Conservation (phyloP, 2,329 filamentous ascomycete species). For the Fusarium piperis region DNA sequence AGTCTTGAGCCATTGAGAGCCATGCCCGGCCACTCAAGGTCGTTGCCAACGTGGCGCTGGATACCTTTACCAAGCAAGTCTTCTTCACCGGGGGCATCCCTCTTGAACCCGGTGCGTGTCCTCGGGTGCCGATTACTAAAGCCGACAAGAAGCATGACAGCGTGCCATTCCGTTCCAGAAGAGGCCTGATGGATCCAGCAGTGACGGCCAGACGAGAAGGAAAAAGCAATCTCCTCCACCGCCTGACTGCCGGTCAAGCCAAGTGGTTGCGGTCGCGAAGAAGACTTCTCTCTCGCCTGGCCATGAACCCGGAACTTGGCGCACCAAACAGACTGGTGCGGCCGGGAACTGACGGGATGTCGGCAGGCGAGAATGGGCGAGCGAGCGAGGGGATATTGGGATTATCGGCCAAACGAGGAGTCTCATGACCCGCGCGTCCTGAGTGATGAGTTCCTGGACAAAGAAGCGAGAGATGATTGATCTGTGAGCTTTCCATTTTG, state of each 20-base stretch:
- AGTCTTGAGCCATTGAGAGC: slow-evolving; percentile 12
- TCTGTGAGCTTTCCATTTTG: slow-evolving; percentile 18
- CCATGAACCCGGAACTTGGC: slow-evolving; percentile 28
- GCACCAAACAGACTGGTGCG: slow-evolving; percentile 8
- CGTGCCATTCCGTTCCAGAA: slow-evolving; percentile 11
- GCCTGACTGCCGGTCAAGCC: slow-evolving; percentile 12
- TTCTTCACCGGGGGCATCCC: slow-evolving; percentile 2
- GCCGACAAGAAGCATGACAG: background rate
- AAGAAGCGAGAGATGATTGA: slow-evolving; percentile 36
- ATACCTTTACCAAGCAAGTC: slow-evolving; percentile 2
- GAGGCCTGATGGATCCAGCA: slow-evolving; percentile 9
- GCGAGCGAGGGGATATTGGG: background rate
- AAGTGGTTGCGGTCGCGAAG: slow-evolving; percentile 23
- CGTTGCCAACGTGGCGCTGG: slow-evolving; percentile 34
- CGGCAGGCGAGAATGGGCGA: background rate
- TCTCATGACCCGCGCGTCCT: slow-evolving; percentile 7
- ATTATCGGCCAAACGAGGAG: background rate
- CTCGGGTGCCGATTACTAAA: slow-evolving; percentile 23
- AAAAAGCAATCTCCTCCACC: slow-evolving; percentile 20
- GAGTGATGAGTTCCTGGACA: slow-evolving; percentile 20
- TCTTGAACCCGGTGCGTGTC: slow-evolving; percentile 12
- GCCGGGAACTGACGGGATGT: slow-evolving; percentile 12
- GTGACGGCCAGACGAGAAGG: slow-evolving; percentile 9
- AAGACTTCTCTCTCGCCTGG: slow-evolving; percentile 13
- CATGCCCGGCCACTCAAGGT: slow-evolving; percentile 23